Evolutionary conservation across 768 basidiomycete genomes (phyloP).

Genomic region (Pisolithus sp.): DNA sequence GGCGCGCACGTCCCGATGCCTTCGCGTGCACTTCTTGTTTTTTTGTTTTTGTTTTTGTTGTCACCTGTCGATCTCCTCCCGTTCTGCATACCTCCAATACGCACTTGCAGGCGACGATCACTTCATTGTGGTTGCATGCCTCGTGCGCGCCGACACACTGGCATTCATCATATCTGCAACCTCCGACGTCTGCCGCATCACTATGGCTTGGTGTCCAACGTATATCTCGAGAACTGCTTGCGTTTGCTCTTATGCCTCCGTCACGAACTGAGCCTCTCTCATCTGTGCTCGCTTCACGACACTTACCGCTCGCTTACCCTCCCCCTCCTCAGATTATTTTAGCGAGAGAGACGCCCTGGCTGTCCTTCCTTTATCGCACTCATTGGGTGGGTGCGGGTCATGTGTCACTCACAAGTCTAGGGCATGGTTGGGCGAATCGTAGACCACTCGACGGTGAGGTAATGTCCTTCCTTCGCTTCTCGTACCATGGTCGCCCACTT

Average conservation of each 20-base stretch:
- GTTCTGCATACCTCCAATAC: conserved; percentile 46
- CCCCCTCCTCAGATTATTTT: conserved; percentile 8
- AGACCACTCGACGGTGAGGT: not conserved
- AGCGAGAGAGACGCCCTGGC: conserved; percentile 19
- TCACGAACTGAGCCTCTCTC: conserved; percentile 35
- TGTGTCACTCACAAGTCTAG: conserved; percentile 1
- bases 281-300: conserved; percentile 38
- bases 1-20: conserved; percentile 48
- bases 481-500: not conserved
- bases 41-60: conserved; percentile 18
- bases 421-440: not conserved
- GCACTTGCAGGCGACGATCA: conserved; percentile 72
- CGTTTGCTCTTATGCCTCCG: not conserved
- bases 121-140: conserved; percentile 77
- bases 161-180: conserved; percentile 37
- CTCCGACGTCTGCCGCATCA: conserved; percentile 12
- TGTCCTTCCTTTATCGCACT: conserved; percentile 10
- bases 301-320: conserved; percentile 3
- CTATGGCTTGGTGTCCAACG: conserved; percentile 18
- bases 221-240: not conserved
- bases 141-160: conserved; percentile 74
- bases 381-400: conserved; percentile 31
- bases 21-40: conserved; percentile 43
- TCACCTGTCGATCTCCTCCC: conserved; percentile 40
- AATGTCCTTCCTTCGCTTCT: not conserved